Base-by-base conservation (phyloP, 371 early-diverging fungal species). In the Smittium mucronatum region DNA sequence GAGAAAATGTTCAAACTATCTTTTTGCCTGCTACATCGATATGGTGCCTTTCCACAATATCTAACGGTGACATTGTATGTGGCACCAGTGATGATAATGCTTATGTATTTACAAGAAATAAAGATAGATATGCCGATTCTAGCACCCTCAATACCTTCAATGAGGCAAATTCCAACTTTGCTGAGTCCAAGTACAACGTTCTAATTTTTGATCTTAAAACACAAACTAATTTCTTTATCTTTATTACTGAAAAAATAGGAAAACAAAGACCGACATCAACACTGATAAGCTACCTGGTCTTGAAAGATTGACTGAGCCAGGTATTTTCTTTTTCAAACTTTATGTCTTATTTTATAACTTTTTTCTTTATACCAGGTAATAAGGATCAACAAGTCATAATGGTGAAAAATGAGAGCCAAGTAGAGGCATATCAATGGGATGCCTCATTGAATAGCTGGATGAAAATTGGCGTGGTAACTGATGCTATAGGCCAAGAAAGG, bases 401-500 rank as follows among this genome's bases (percentile, higher is more conserved):
- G 95, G 83, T 97, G 1, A 85, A 87, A 26, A 81, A 73, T 15
- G 64, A 57, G 15, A 17, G 64, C 1, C 28, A 63, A 0, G 81
- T 82, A 2, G 73, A 75, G 57, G 77, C 77, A 17, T 71, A 72
- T 28, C 75, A 90, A 83, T 98, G 95, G 94, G 85, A 78, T 68
- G 73, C 73, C 16, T 75, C 79, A 8, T 75, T 74, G n/a, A 81
- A 80, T 34, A 69, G 75, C 36, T 98, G 99, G 99, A 69, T 77
- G 64, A 95, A 95, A 76, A 84, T 97, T 66, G 99, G 99, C 2
- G 90, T 93, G 57, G 96, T 98, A 0, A 94, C 95, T 0, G 95
- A 97, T 75, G 89, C 93, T 0, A 88, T 88, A 32, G 93, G 90
- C 0, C 80, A 83, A 0, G 76, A 83, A 16, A 76, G 86, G 35